Conservation (phyloP, 2,329 filamentous ascomycete genomes). For the Aspergillus intermedius region DNA sequence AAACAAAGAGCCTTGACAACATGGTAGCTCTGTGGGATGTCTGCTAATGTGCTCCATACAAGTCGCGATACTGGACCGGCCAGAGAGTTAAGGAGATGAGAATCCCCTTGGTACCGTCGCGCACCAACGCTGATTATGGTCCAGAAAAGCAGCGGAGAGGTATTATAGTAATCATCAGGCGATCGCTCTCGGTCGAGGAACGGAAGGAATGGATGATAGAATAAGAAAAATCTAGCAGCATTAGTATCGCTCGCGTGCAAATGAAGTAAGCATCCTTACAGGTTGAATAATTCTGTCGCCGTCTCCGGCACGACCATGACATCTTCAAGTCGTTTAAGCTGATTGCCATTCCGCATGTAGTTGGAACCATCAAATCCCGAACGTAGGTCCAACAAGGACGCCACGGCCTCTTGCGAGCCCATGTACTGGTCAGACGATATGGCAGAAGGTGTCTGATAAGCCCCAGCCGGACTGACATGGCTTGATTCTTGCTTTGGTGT, state of each 20-base stretch:
- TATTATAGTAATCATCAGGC: slow-evolving; percentile 52
- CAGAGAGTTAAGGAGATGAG: slow-evolving; percentile 47
- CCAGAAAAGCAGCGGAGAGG: slow-evolving; percentile 63
- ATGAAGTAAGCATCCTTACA: slow-evolving; percentile 23
- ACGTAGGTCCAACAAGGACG: slow-evolving; percentile 44
- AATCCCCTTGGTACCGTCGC: slow-evolving; percentile 52
- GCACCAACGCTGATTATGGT: slow-evolving; percentile 58
- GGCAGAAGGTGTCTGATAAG: slow-evolving; percentile 30
- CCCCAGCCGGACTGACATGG: slow-evolving; percentile 26
- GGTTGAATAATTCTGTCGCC: slow-evolving; percentile 40
- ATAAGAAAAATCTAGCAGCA: slow-evolving; percentile 53
- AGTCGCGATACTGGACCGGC: slow-evolving; percentile 50
- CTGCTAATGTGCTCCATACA: slow-evolving; percentile 56
- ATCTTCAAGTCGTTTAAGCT: slow-evolving; percentile 48
- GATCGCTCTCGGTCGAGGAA: slow-evolving; percentile 51
- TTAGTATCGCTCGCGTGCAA: slow-evolving; percentile 5
- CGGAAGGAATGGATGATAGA: slow-evolving; percentile 59
- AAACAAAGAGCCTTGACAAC: slow-evolving; percentile 59
- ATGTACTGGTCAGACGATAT: slow-evolving; percentile 38
- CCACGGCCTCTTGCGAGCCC: slow-evolving; percentile 46
- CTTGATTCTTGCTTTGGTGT: slow-evolving; percentile 33
- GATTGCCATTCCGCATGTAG: slow-evolving; percentile 44
- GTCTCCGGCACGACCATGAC: slow-evolving; percentile 39
- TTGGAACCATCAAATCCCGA: slow-evolving; percentile 40
- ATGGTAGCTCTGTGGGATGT: slow-evolving; percentile 58